Base-by-base conservation (phyloP, 306 rosid species). In the Begonia masoniana region DNA sequence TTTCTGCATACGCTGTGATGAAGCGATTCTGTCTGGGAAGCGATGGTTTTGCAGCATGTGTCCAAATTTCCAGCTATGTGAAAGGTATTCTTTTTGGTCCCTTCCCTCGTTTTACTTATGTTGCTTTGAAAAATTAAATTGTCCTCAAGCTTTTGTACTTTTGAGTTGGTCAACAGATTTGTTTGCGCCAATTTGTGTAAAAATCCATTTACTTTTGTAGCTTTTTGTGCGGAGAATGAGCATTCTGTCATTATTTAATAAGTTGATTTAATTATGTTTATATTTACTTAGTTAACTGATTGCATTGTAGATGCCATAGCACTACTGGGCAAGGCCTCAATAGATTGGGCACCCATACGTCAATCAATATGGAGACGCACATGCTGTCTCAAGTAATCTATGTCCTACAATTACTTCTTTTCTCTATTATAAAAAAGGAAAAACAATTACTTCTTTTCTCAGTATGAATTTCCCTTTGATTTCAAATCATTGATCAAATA, bases 21-120 rank as follows among this genome's bases (percentile, higher is more conserved):
- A 70, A 65, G 65, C 65, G 41, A 77, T 86, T 53, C 45, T 69
- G 51, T 73, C 75, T 16, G 81, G 88, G 50, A 64, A 47, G 41
- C 77, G 76, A 56, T 82, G 83, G 88, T 70, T 73, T 56, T 82
- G 85, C 70, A n/a, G 41, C 12, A 55, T 61, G 55, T 85, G 91
- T 74, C 72, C 64, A 63, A 65, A 68, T 6, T 71, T 69, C 64
- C 83, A 75, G 41, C 78, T 79, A 31, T 86, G 93, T 71, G 85
- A 77, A 63, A 77, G 82, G 94, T 81, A 45, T 10, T 12, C 6
- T 11, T 45, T 45, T 45, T 45, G 6, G 12, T 43, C 2, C 12
- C 3, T 10, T 10, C 4, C 4, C 49, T 2, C 7, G 49, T 45
- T 45, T 45, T 7, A 11, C 10, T 10, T 10, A 45, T 11, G 49